Percentiles rank a stretch among this genome's conserved stretches.
phyloP scores from a whole-genome alignment of 139 green algal species.

The Edaphochlamys debaryana region DNA sequence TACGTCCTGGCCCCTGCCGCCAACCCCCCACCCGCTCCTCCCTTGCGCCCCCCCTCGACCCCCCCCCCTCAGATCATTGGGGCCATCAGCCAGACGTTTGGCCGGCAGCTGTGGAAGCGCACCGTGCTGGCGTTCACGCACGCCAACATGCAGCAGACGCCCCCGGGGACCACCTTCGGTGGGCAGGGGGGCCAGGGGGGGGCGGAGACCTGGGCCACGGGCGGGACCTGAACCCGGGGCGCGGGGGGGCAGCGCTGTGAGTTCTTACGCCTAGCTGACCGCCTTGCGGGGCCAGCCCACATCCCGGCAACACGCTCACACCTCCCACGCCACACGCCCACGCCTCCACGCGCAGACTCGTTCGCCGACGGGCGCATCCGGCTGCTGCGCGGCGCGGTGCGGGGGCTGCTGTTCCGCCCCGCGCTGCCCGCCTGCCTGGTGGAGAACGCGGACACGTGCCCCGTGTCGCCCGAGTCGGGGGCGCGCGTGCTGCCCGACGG shows the following conservation, averaged over 20 bases:
- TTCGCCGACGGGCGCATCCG: constrained; percentile 54
- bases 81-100: constrained; percentile 62
- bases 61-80: constrained; percentile 57
- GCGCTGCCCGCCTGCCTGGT: constrained; percentile 50
- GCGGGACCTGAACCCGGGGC: too few species aligned
- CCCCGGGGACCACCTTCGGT: constrained; percentile 60
- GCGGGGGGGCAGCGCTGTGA: too few species aligned
- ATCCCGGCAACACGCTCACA: too few species aligned
- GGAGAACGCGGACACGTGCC: constrained; percentile 59
- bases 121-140: constrained; percentile 68
- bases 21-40: too few species aligned
- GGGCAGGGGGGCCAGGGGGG: background rate
- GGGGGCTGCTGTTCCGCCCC: constrained; percentile 38
- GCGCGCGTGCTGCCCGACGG: constrained; percentile 54
- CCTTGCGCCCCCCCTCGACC: too few species aligned
- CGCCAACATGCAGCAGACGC: constrained; percentile 60
- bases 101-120: constrained; percentile 60
- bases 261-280: too few species aligned
- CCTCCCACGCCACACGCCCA: too few species aligned
- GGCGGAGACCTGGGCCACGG: too few species aligned
- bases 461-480: constrained; percentile 20
- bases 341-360: constrained; percentile 35
- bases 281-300: too few species aligned
- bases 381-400: constrained; percentile 49
- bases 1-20: too few species aligned